phyloP scores from a whole-genome alignment of 345 rosid species.

The Populus euphratica region DNA sequence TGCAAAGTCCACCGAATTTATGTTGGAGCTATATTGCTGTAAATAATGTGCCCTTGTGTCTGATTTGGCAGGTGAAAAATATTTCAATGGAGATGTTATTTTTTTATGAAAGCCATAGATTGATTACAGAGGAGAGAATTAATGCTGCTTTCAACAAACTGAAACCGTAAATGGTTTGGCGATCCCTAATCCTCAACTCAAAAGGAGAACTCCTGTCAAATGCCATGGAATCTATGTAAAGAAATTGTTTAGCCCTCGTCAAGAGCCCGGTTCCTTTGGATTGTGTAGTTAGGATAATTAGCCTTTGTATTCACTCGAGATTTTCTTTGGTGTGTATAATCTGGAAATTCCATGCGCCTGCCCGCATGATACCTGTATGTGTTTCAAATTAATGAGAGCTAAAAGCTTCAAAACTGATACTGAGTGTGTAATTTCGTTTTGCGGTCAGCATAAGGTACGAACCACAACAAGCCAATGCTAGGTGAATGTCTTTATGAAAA shows the following conservation, averaged over 20 bases:
- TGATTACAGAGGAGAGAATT: constrained; percentile 40
- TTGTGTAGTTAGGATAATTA: not conserved
- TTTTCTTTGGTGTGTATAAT: not conserved
- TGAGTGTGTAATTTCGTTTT: not conserved
- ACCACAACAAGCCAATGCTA: not conserved
- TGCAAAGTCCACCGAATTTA: too few relatives aligned
- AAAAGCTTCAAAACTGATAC: not conserved
- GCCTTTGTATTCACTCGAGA: not conserved
- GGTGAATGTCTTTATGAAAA: too few relatives aligned
- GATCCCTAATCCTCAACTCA: not conserved
- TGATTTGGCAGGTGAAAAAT: constrained; percentile 46
- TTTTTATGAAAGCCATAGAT: constrained; percentile 48
- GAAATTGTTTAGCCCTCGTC: not conserved
- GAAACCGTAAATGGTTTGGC: constrained; percentile 30
- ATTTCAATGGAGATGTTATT: constrained; percentile 58
- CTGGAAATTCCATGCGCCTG: not conserved
- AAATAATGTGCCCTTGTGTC: not conserved
- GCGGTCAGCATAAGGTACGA: not conserved
- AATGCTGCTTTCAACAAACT: constrained; percentile 51
- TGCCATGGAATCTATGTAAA: not conserved
- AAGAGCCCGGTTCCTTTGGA: not conserved
- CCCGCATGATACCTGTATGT: not conserved
- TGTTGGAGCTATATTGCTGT: not conserved
- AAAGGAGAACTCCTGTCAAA: not conserved
- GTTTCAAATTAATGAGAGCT: not conserved